These are phyloP conservation scores for Aspergillus conjunctus DNA, from an alignment of 495 filamentous ascomycete species.

Conservation along the genomic window DNA sequence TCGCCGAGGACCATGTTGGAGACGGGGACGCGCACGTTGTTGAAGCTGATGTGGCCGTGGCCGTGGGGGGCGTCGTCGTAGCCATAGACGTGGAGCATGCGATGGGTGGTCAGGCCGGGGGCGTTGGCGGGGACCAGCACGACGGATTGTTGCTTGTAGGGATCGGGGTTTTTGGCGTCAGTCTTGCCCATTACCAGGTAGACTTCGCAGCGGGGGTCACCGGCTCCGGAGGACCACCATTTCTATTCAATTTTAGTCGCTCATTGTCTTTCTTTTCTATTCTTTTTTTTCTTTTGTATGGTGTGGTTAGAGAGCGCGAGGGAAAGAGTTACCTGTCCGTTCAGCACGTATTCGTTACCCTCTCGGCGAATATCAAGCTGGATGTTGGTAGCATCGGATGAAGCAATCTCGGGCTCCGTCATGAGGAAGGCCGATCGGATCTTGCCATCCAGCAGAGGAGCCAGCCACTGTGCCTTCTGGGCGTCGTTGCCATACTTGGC, in stretches of 20 bases:
- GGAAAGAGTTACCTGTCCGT: slow-evolving; percentile 67
- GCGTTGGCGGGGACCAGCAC: slow-evolving; percentile 76
- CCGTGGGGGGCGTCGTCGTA: slow-evolving; percentile 95
- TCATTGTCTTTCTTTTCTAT: neutral
- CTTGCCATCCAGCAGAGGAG: slow-evolving; percentile 78
- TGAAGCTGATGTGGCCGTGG: slow-evolving; percentile 86
- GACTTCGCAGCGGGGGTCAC: slow-evolving; percentile 84
- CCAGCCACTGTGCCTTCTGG: slow-evolving; percentile 88
- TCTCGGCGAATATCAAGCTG: slow-evolving; percentile 76
- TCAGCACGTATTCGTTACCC: slow-evolving; percentile 81
- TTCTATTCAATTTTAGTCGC: slow-evolving; percentile 53
- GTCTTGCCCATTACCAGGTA: slow-evolving; percentile 94
- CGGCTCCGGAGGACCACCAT: slow-evolving; percentile 95
- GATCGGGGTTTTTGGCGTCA: slow-evolving; percentile 67
- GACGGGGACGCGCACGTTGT: slow-evolving; percentile 78
- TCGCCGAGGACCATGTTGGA: slow-evolving; percentile 82
- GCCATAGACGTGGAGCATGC: slow-evolving; percentile 87
- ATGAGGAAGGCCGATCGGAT: slow-evolving; percentile 91
- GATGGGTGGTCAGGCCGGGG: slow-evolving; percentile 77
- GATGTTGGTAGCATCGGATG: slow-evolving; percentile 87
- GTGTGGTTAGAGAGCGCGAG: neutral
- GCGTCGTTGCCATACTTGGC: slow-evolving; percentile 89
- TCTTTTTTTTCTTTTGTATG: neutral
- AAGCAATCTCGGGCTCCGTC: slow-evolving; percentile 87
- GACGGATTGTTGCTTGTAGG: slow-evolving; percentile 87